Evolutionary conservation across 2,329 filamentous ascomycete genomes (phyloP), one percentile per base, ranked within the genome.

Genomic region (Ceratocystiopsis sp.): DNA sequence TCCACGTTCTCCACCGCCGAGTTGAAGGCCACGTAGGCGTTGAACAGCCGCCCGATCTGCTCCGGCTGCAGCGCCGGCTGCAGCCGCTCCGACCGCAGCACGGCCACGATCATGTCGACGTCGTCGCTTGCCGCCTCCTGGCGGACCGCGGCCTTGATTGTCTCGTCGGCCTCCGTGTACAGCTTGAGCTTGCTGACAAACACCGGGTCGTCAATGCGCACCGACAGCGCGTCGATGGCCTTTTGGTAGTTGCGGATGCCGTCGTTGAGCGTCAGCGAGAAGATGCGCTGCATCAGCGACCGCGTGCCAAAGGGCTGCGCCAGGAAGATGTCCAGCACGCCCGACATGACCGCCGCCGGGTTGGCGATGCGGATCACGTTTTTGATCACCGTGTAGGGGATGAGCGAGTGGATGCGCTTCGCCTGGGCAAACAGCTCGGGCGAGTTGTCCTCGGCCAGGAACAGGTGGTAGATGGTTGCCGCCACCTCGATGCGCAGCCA

Each of bases 401-500:
- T 81, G 44, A 96, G 72, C 0, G 87, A 94, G 58, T 98, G 91
- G 42, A 96, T 95, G 47, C 84, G 77, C 63, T 89, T 94, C 5
- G 83, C 79, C 60, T 98, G 91, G 0, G 86, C 85, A 59, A 96
- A 96, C 29, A 98, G 63, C 56, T 98, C 91, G 1, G 91, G 87
- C 0, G 89, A 95, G 60, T 98, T 98, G 62, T 98, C 91, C 59
- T 98, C 91, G 7, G 91, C 91, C 38, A 98, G 71, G 68, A 98
- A 98, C 33, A 98, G 68, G 59, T 98, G 91, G 57, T 98, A 98
- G 46, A 96, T 77, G 18, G 91, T 95, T 36, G 91, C 91, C 19
- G 91, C 91, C 40, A 98, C 80, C 63, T 98, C 91, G 55, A 98
- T 98, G 35, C 91, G 80, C 41, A 96, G 67, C 91, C 91, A 98